A percentile compares a stretch with the other conserved stretches of the same genome.
Conservation (phyloP, 2,329 filamentous ascomycete species). For the Microcyclospora pomicola region DNA sequence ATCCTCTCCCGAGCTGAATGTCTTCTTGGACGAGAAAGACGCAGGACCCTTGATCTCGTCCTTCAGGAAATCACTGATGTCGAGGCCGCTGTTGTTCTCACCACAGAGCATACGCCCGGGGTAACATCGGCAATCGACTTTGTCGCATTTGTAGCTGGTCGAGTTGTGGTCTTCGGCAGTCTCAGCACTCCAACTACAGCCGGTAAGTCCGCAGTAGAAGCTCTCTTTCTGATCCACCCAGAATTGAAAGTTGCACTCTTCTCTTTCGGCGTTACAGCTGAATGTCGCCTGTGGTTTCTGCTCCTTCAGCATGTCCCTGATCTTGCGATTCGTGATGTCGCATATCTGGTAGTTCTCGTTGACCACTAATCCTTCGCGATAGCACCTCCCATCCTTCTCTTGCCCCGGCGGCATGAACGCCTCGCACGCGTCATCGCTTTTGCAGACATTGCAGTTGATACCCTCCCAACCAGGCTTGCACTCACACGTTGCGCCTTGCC, state of each 20-base stretch:
- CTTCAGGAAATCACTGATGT: slow-evolving; percentile 77
- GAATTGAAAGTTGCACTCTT: slow-evolving; percentile 91
- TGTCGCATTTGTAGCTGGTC: slow-evolving; percentile 72
- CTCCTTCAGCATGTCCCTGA: slow-evolving; percentile 69
- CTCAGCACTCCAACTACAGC: slow-evolving; percentile 60
- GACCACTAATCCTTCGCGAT: slow-evolving; percentile 77
- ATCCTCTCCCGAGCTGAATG: slow-evolving; percentile 44
- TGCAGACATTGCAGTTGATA: slow-evolving; percentile 94
- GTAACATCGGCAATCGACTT: slow-evolving; percentile 77
- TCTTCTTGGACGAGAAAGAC: slow-evolving; percentile 56
- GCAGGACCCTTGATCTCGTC: slow-evolving; percentile 78
- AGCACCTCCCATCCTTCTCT: slow-evolving; percentile 68
- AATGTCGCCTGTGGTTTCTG: slow-evolving; percentile 90
- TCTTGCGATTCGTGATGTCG: slow-evolving; percentile 92
- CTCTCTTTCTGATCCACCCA: slow-evolving; percentile 92
- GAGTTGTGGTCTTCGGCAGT: slow-evolving; percentile 59
- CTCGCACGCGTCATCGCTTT: slow-evolving; percentile 68
- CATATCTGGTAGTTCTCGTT: slow-evolving; percentile 97
- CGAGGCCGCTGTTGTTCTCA: slow-evolving; percentile 66
- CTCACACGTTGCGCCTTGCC: slow-evolving; percentile 57
- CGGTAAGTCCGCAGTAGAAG: slow-evolving; percentile 84
- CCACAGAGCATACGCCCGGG: slow-evolving; percentile 88
- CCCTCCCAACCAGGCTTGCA: slow-evolving; percentile 91
- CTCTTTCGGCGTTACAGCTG: slow-evolving; percentile 61
- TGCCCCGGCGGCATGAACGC: slow-evolving; percentile 65